Base-by-base conservation (phyloP, 345 rosid genomes). In the Eutrema japonicum region DNA sequence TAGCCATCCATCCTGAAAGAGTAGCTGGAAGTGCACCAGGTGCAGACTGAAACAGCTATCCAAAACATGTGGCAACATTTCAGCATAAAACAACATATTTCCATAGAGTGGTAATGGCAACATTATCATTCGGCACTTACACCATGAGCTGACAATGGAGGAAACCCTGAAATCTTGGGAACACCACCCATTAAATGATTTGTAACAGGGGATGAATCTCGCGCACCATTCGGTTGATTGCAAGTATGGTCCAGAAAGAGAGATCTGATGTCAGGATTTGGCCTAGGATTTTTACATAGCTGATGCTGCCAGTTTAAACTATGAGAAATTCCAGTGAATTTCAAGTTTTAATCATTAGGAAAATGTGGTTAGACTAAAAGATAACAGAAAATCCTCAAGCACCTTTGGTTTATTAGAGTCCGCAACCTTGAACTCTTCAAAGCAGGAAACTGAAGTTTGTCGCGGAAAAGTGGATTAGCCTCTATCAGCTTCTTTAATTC, bases 271-370 rank as follows among this genome's bases (percentile, higher is more conserved):
- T 91, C 97, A 42, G 97, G 97, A 78, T 83, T 87, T 46, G 83
- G 60, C 89, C 93, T 91, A 14, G 93, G 91, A 69, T 83, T 89
- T 83, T 87, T 87, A 80, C 95, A 89, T 66, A 87, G 87, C 77
- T 87, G 92, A 79, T 89, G 95, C 83, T 91, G 97, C 95, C 95
- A 89, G 82, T 91, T 89, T 68, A 91, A 84, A 79, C 97, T 89
- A 86, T 80, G 72, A 37, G 55, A 36, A 29, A 73, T 36, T 16
- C n/a, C 9, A 10, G 56, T 30, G 71, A 76, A 66, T 48, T 55
- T 68, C 47, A 83, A 48, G 7, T 64, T 11, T 22, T 53, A 59
- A 32, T 48, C 40, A 29, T 36, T 4, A 3, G 29, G 12, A 51
- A 51, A 40, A 50, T 54, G 12, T 49, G 11, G 10, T 64, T 48